Base-by-base conservation (phyloP, 495 filamentous ascomycete genomes). In the Rusavskia elegans region DNA sequence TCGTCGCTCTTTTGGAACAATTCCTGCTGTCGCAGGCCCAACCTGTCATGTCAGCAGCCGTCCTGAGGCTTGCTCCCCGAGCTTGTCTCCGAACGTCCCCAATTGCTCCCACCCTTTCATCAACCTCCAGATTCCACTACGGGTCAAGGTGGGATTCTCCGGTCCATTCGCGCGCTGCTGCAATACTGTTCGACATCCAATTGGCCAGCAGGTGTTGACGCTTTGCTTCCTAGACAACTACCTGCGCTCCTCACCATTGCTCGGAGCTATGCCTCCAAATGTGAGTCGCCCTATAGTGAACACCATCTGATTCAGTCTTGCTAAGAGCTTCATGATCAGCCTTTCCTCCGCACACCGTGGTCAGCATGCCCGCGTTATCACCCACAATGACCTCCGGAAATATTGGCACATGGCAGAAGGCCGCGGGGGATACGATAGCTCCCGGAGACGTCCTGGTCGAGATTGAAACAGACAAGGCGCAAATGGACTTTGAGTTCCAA, bases 401-500 rank as follows among this genome's bases (percentile, higher is more conserved):
- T 71, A 95, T 99, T 69, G 93, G 93, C 55, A 76, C 84, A 49
- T 99, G 93, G 93, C 85, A 96, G 71, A 97, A 96, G 80, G 88
- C 95, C 72, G 74, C 81, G 60, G 93, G 93, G 64, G 93, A 99
- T 66, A 61, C 70, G 50, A 81, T 99, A 63, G 67, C 78, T 53
- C 89, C 93, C 44, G 93, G 93, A 63, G 93, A 99, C 69, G 89
- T 97, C n/a, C 70, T 99, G 53, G 93, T 97, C 29, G 93, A 99
- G 75, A 97, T 99, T 64, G 93, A 99, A 74, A 99, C 93, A 63
- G 93, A 99, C 69, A 99, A 99, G 76, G 93, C 93, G 40, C 93
- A 99, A 70, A 99, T 99, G 93, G 93, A 99, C 74, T 99, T 99
- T 62, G 93, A 99, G 69, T 99, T 93, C 68, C 93, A 99, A 69